A percentile compares a stretch with the other conserved stretches of the same genome.
These are phyloP conservation scores for Kwoniella dejecticola DNA, from an alignment of 768 basidiomycete genomes.

Conservation along the genomic window DNA sequence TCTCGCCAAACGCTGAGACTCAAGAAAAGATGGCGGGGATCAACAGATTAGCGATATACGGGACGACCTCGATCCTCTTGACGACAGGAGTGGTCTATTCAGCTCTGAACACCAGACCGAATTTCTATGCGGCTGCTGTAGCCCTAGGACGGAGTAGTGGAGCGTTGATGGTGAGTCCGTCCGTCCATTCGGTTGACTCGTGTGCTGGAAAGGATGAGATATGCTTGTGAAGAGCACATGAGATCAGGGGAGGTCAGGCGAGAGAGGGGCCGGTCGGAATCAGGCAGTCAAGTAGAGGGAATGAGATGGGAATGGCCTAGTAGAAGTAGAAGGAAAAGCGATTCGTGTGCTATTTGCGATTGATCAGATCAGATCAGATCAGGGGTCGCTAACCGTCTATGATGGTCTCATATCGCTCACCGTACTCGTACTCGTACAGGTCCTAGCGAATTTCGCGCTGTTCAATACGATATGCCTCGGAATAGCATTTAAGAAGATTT, in stretches of 20 bases:
- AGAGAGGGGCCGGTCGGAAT: too few species aligned
- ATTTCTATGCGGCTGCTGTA: constrained; percentile 92
- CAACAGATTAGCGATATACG: constrained; percentile 67
- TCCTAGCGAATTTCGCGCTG: constrained; percentile 86
- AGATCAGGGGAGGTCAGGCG: too few species aligned
- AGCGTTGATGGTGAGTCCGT: constrained; percentile 74
- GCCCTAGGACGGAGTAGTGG: constrained; percentile 89
- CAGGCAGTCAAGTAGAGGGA: too few species aligned
- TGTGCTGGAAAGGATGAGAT: too few species aligned
- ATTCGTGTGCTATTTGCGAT: neutral
- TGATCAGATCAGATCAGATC: too few species aligned
- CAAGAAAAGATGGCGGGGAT: constrained; percentile 29
- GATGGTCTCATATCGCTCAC: too few species aligned
- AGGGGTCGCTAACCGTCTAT: too few species aligned
- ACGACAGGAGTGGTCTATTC: constrained; percentile 74
- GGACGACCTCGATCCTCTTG: constrained; percentile 66
- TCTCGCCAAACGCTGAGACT: neutral
- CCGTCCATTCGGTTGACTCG: too few species aligned
- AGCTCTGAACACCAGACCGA: constrained; percentile 78
- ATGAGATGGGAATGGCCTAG: neutral
- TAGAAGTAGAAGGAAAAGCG: neutral
- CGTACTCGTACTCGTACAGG: constrained; percentile 59
- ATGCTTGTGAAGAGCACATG: too few species aligned
- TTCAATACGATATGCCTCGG: constrained; percentile 75
- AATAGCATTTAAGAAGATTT: constrained; percentile 76